Percentiles rank a stretch among this genome's conserved stretches.
Conservation (phyloP, 495 filamentous ascomycete genomes). For the Xylaria longipes region DNA sequence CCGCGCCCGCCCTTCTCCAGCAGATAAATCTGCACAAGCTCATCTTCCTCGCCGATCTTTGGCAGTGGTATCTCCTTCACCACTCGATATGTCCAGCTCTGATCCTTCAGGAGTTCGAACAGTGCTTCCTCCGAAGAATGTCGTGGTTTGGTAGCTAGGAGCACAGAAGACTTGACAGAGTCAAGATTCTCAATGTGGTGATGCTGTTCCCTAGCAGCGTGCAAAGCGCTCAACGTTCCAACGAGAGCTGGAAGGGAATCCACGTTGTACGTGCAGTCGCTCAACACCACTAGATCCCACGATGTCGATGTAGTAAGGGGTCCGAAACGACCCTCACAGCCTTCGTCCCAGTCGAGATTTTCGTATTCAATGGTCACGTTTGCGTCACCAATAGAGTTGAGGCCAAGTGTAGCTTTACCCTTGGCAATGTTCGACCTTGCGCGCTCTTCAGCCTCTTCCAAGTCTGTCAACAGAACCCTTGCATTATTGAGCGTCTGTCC, state of each 20-base stretch:
- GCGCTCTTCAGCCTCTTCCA: conserved; percentile 72
- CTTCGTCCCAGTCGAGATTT: conserved; percentile 76
- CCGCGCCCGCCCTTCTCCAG: conserved; percentile 39
- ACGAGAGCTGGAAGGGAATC: conserved; percentile 81
- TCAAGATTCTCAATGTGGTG: conserved; percentile 28
- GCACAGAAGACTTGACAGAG: conserved; percentile 51
- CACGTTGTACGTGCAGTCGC: conserved; percentile 95
- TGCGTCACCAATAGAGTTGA: not conserved
- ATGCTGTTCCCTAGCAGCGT: conserved; percentile 43
- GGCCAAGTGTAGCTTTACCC: conserved; percentile 29
- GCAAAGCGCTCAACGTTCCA: conserved; percentile 65
- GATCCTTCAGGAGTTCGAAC: conserved; percentile 74
- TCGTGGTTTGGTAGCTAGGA: conserved; percentile 82
- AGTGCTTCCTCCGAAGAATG: conserved; percentile 83
- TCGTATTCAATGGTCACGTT: conserved; percentile 59
- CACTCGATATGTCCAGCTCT: conserved; percentile 59
- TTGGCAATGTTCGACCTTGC: conserved; percentile 50
- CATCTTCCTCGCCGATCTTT: conserved; percentile 60
- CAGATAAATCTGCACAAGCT: conserved; percentile 68
- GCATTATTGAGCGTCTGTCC: conserved; percentile 22
- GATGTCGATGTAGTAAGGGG: conserved; percentile 42
- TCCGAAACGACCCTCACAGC: conserved; percentile 44
- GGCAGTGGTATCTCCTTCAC: conserved; percentile 60
- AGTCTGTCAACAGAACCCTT: conserved; percentile 78
- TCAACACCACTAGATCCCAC: conserved; percentile 79